These are phyloP conservation scores for Myrmaecium sp. DNA, from an alignment of 2,329 filamentous ascomycete species.

Conservation along the genomic window DNA sequence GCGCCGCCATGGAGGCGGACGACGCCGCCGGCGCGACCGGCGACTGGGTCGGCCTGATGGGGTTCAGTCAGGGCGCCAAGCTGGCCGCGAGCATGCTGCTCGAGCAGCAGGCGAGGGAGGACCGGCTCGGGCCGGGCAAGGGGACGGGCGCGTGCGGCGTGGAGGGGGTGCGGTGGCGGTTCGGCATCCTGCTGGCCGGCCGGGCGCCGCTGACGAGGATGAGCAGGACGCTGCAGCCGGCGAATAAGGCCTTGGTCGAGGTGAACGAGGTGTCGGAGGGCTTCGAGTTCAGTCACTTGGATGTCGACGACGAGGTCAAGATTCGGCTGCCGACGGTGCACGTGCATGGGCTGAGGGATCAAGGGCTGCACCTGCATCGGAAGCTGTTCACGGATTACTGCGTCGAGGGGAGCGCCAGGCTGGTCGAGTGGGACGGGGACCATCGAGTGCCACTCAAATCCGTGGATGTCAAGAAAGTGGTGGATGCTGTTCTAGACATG, in stretches of 20 bases:
- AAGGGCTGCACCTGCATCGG: constrained; percentile 41
- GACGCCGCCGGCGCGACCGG: constrained; percentile 22
- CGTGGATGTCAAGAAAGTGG: constrained; percentile 35
- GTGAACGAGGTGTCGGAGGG: constrained; percentile 28
- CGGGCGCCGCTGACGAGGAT: constrained; percentile 41
- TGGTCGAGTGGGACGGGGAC: constrained; percentile 58
- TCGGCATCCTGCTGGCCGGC: constrained; percentile 46
- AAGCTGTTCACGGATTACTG: constrained; percentile 43
- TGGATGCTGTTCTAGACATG: constrained; percentile 1
- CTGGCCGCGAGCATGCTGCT: constrained; percentile 28
- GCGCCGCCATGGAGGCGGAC: constrained; percentile 29
- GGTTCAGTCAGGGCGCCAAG: constrained; percentile 35
- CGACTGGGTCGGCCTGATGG: constrained; percentile 32
- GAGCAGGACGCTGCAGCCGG: constrained; percentile 18
- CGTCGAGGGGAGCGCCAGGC: constrained; percentile 30
- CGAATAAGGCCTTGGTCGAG: constrained; percentile 9
- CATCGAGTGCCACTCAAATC: constrained; percentile 56
- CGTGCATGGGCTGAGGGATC: constrained; percentile 47
- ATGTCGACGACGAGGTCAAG: constrained; percentile 16
- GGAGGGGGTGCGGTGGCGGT: constrained; percentile 30
- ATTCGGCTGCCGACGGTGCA: constrained; percentile 45
- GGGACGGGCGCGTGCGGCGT: constrained; percentile 10
- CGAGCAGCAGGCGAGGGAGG: constrained; percentile 40
- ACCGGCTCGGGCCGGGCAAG: constrained; percentile 13
- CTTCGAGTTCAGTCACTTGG: constrained; percentile 15